phyloP scores from a whole-genome alignment of 2,329 filamentous ascomycete species.

The Beauveria sp. region DNA sequence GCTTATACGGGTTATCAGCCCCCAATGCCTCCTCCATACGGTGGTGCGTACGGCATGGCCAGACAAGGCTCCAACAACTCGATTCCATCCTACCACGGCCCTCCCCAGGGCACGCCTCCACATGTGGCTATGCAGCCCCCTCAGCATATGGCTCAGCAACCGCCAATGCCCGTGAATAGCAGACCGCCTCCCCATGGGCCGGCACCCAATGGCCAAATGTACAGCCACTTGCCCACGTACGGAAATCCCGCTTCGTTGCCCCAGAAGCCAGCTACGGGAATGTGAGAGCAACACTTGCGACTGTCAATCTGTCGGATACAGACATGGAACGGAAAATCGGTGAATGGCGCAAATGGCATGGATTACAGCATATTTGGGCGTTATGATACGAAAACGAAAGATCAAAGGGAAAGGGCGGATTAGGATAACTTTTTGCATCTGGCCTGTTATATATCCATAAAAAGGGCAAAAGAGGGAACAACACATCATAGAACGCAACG shows the following conservation, averaged over 20 bases:
- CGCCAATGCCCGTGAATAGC: constrained; percentile 34
- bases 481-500: constrained; percentile 5
- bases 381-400: constrained; percentile 18
- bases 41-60: constrained; percentile 45
- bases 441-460: not conserved
- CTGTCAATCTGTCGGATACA: not conserved
- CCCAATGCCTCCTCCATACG: constrained; percentile 38
- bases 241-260: constrained; percentile 53
- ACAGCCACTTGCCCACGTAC: constrained; percentile 47
- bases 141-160: constrained; percentile 30
- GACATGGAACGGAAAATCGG: not conserved
- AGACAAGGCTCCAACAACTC: constrained; percentile 50
- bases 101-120: constrained; percentile 19
- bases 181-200: constrained; percentile 33
- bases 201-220: constrained; percentile 35
- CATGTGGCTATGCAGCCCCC: constrained; percentile 29
- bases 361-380: constrained; percentile 27
- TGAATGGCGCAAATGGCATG: constrained; percentile 28
- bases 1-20: constrained; percentile 42
- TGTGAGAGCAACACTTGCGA: constrained; percentile 25
- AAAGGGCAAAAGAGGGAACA: not conserved
- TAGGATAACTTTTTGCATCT: constrained; percentile 18
- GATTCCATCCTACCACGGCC: constrained; percentile 41
- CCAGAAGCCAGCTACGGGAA: constrained; percentile 48
- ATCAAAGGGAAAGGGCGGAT: constrained; percentile 23